phyloP scores from a whole-genome alignment of 257 asterid genomes.

The Prunella vulgaris region DNA sequence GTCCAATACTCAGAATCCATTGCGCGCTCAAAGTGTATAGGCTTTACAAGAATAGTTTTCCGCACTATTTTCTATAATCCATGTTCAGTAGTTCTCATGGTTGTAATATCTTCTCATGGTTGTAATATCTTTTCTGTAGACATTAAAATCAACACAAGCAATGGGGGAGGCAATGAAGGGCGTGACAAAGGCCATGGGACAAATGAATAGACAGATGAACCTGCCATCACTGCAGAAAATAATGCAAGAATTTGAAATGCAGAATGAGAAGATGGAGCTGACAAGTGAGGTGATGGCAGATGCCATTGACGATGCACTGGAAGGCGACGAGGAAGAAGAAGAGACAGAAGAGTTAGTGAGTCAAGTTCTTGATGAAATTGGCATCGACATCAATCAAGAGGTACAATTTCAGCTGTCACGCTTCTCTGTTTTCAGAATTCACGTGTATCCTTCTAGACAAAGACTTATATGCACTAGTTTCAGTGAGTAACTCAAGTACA shows the following conservation, averaged over 20 bases:
- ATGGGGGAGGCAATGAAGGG: constrained; percentile 99
- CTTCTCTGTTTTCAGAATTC: background rate
- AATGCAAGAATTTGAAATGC: constrained; percentile 98
- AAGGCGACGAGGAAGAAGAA: constrained; percentile 99
- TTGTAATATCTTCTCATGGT: no score
- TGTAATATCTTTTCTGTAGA: constrained; percentile 35
- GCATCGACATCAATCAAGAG: constrained; percentile 85
- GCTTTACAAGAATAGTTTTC: background rate
- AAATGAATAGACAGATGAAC: constrained; percentile 98
- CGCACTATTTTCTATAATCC: background rate
- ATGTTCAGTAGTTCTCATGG: background rate
- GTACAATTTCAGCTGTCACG: constrained; percentile 30
- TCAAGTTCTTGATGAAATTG: constrained; percentile 98
- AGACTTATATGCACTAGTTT: no score
- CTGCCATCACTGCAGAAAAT: constrained; percentile 90
- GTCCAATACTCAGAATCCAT: background rate
- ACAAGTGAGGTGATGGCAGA: constrained; percentile 95
- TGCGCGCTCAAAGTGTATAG: background rate
- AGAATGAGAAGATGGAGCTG: constrained; percentile 96
- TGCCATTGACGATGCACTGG: constrained; percentile 97
- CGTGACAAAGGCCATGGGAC: constrained; percentile 98
- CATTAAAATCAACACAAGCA: constrained; percentile 95
- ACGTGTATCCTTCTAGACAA: background rate
- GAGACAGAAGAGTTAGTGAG: constrained; percentile 92
- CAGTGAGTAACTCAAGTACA: no score